Base-by-base conservation (phyloP, 1,139 yeast genomes). In the Candida glucosophila region DNA sequence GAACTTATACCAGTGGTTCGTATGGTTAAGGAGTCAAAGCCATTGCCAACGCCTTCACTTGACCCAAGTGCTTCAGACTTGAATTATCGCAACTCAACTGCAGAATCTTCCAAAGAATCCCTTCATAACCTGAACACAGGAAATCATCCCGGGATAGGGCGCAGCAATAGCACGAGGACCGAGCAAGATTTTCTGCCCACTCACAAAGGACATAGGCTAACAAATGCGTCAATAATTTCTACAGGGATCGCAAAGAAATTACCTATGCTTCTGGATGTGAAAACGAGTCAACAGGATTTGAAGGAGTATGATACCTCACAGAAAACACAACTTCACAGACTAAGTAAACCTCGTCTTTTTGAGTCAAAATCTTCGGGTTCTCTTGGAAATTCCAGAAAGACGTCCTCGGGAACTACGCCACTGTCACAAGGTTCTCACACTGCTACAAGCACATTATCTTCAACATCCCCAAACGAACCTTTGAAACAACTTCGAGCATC, bases 401-500 rank as follows among this genome's bases (percentile, higher is more conserved):
- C 25, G 8, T 12, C 33, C 13, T 17, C 29, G 6, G 17, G 35
- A 12, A 32, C 40, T 22, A 33, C 32, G 8, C 20, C 27, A 3
- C 32, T 42, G 22, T 37, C 33, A 20, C 45, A 28, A 39, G 32
- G 8, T n/a, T 16, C 19, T 8, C n/a, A n/a, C n/a, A n/a, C n/a
- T n/a, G n/a, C n/a, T n/a, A n/a, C n/a, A n/a, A n/a, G n/a, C n/a
- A n/a, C n/a, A n/a, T n/a, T n/a, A n/a, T 12, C 36, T 8, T 12
- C 28, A 4, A 24, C 31, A 12, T 22, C 40, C 5, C 25, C 28
- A 20, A 53, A 40, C 23, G 95, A 88, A 42, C 93, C 95, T 0
- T 64, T 86, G 40, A 83, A 85, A 42, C 93, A 85, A 40, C 58
- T 88, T 35, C 61, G 93, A 27, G 95, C 95, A 1, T 79, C 92